Percentiles rank a stretch among this genome's conserved stretches.
These are phyloP conservation scores for Zoysia japonica DNA, from an alignment of 176 grass and related monocot genomes.

Conservation along the genomic window DNA sequence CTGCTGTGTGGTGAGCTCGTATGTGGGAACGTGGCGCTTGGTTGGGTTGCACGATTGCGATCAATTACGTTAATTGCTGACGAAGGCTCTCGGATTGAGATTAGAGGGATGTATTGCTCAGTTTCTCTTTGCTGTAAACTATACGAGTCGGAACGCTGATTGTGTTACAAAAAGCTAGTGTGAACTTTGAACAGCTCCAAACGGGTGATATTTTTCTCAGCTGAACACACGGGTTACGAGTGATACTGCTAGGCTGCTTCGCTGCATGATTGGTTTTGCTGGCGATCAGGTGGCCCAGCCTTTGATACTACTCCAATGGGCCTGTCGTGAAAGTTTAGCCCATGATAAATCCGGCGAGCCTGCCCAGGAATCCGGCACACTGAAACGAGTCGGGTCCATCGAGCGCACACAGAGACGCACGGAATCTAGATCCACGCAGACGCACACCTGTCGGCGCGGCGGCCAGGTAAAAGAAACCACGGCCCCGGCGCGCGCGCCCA, in stretches of 20 bases:
- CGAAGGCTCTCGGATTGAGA: background rate
- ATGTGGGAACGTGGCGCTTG: slow-evolving; percentile 26
- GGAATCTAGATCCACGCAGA: background rate
- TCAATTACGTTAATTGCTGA: slow-evolving; percentile 8
- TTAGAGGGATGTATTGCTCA: background rate
- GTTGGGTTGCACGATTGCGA: slow-evolving; percentile 37
- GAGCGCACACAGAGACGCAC: background rate
- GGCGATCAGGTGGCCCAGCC: background rate
- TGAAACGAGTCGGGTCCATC: background rate
- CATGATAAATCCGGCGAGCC: background rate
- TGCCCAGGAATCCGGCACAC: background rate
- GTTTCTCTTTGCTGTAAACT: background rate
- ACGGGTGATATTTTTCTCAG: background rate
- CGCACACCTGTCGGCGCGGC: background rate
- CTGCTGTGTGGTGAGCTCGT: slow-evolving; percentile 44
- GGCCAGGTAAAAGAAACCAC: slow-evolving; percentile 3
- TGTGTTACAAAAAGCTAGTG: background rate
- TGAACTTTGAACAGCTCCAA: background rate
- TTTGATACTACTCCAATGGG: background rate
- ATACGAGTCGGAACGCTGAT: background rate
- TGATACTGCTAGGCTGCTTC: background rate
- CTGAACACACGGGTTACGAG: too few species aligned
- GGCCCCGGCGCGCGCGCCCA: background rate
- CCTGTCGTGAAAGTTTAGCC: background rate
- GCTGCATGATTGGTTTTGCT: background rate